These are phyloP conservation scores for Modicella reniformis DNA, from an alignment of 371 early-diverging fungal genomes.

Conservation along the genomic window DNA sequence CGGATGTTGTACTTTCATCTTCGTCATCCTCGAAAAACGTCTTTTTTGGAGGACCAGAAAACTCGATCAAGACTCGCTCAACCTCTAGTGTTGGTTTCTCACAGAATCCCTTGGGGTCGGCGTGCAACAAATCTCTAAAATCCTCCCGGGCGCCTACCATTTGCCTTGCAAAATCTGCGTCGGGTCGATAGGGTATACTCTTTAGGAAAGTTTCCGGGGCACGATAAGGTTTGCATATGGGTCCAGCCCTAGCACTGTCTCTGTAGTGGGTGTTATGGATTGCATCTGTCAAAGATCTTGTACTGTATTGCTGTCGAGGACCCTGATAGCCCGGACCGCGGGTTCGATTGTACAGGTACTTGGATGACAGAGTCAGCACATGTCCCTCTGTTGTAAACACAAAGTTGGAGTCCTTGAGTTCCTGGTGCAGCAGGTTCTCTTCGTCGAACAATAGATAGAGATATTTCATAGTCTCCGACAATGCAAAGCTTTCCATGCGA, in stretches of 20 bases:
- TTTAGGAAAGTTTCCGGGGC: conserved; percentile 28
- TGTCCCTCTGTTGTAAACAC: conserved; percentile 94
- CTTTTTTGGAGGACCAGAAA: conserved; percentile 33
- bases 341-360: conserved; percentile 27
- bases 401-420: conserved; percentile 71
- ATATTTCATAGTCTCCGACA: conserved; percentile 96
- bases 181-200: conserved; percentile 48
- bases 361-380: conserved; percentile 60
- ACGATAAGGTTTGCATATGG: conserved; percentile 31
- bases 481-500: conserved; percentile 93
- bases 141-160: conserved; percentile 46
- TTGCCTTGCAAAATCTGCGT: conserved; percentile 56
- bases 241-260: background rate
- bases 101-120: conserved; percentile 45
- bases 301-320: conserved; percentile 12
- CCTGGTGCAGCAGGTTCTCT: conserved; percentile 18
- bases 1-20: no score
- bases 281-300: background rate
- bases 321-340: background rate
- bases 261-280: background rate
- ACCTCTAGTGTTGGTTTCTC: conserved; percentile 40
- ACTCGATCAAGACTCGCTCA: conserved; percentile 39
- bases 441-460: conserved; percentile 88
- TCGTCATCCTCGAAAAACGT: conserved; percentile 29
- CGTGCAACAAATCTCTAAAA: conserved; percentile 29